Evolutionary conservation across 495 filamentous ascomycete species (phyloP).

Genomic region (Neurospora sublineolata): DNA sequence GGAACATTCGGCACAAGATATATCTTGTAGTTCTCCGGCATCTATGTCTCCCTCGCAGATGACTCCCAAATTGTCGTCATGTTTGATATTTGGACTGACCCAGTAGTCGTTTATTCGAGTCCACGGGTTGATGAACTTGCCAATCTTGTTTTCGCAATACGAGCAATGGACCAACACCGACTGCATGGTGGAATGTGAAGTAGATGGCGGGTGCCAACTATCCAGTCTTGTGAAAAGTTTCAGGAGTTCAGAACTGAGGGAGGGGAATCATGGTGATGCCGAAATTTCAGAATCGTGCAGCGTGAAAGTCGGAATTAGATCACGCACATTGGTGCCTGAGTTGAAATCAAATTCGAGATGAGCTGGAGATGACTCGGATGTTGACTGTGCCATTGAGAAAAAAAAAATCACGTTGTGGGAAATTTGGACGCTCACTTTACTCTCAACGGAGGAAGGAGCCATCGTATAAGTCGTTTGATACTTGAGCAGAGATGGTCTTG

Average conservation of each 20-base stretch:
- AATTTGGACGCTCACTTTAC: background rate
- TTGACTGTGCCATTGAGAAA: rapidly evolving
- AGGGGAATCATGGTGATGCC: background rate
- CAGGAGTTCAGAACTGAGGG: background rate
- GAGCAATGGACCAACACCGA: too few relatives aligned
- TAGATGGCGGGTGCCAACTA: too few relatives aligned
- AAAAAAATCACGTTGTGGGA: background rate
- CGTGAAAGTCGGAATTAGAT: background rate
- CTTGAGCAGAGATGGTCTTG: background rate
- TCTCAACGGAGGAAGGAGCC: background rate
- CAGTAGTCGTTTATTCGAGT: too few relatives aligned
- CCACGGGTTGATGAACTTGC: constrained; percentile 32
- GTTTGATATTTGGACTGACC: too few relatives aligned
- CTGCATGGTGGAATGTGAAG: too few relatives aligned
- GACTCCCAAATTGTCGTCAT: too few relatives aligned
- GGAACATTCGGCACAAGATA: constrained; percentile 19
- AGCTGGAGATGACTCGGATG: background rate
- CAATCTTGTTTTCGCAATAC: too few relatives aligned
- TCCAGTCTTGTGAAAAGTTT: too few relatives aligned
- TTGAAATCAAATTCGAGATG: background rate
- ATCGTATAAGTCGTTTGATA: background rate
- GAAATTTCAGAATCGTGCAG: background rate
- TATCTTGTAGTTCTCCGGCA: too few relatives aligned
- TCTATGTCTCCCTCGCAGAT: too few relatives aligned
- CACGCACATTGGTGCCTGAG: background rate